Evolutionary conservation across 2,329 filamentous ascomycete genomes (phyloP).

Genomic region (Coniochaeta ligniaria): DNA sequence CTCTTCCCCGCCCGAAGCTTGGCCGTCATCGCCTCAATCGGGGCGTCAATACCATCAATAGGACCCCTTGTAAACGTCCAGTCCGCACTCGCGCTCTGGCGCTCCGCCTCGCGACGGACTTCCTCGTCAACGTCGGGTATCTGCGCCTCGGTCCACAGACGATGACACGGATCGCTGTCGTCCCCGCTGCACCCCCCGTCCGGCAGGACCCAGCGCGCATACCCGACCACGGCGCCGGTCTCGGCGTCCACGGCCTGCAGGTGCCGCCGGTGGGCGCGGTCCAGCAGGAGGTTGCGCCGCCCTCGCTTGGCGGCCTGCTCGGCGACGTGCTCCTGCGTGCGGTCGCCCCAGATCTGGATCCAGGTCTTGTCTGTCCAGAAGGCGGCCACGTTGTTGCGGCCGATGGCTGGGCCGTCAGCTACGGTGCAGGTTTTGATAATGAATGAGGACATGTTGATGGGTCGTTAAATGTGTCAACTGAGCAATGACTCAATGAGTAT

Average conservation of each 20-base stretch:
- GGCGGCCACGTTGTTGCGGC: neutral
- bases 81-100: conserved; percentile 2
- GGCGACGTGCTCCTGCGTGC: neutral
- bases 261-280: conserved; percentile 11
- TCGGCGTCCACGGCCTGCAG: conserved; percentile 13
- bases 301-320: neutral
- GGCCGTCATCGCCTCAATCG: neutral
- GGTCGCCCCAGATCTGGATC: neutral
- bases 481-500: neutral
- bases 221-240: conserved; percentile 13
- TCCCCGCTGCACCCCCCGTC: neutral
- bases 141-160: conserved; percentile 1
- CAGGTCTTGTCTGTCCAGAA: conserved; percentile 1
- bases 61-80: neutral
- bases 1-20: neutral
- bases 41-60: neutral
- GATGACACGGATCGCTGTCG: neutral
- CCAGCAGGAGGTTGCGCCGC: conserved; percentile 11
- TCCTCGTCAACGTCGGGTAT: neutral
- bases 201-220: conserved; percentile 14
- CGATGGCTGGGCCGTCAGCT: neutral
- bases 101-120: neutral
- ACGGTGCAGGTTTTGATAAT: neutral
- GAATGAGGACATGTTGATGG: neutral
- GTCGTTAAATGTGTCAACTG: neutral